A percentile compares a stretch with the other conserved stretches of the same genome.
Evolutionary conservation across 2,329 filamentous ascomycete species (phyloP).

Genomic region (Fusarium chuoi): DNA sequence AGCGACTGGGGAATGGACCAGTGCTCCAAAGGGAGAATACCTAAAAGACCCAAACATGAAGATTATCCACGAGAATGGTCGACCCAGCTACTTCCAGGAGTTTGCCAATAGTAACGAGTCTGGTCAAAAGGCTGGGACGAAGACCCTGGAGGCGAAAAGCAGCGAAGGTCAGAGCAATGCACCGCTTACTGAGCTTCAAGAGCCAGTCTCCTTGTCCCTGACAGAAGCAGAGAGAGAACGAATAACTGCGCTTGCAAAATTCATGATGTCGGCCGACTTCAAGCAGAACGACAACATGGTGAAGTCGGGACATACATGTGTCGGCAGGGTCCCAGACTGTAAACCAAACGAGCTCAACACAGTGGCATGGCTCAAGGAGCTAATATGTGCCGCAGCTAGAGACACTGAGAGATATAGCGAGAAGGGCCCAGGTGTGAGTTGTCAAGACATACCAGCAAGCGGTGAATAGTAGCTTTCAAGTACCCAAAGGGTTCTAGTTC

Average conservation of each 20-base stretch:
- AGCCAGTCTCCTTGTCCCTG: background rate
- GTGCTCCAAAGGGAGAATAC: constrained; percentile 14
- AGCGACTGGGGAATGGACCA: background rate
- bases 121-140: no score
- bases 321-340: background rate
- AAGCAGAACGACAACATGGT: accelerated
- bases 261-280: background rate
- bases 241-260: background rate
- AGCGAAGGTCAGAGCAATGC: accelerated
- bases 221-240: background rate
- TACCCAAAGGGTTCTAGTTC: no score
- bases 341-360: background rate
- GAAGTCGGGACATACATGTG: background rate
- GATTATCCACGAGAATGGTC: background rate
- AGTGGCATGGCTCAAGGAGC: background rate
- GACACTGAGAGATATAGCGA: background rate
- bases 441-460: background rate
- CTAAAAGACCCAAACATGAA: constrained; percentile 6
- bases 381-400: background rate
- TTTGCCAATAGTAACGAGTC: accelerated
- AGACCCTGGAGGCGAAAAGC: no score
- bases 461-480: background rate
- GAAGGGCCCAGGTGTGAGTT: background rate
- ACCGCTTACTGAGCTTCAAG: background rate
- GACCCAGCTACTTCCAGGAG: background rate